Conservation (phyloP, 1,139 yeast genomes). For the Sugiyamaella novakii region DNA sequence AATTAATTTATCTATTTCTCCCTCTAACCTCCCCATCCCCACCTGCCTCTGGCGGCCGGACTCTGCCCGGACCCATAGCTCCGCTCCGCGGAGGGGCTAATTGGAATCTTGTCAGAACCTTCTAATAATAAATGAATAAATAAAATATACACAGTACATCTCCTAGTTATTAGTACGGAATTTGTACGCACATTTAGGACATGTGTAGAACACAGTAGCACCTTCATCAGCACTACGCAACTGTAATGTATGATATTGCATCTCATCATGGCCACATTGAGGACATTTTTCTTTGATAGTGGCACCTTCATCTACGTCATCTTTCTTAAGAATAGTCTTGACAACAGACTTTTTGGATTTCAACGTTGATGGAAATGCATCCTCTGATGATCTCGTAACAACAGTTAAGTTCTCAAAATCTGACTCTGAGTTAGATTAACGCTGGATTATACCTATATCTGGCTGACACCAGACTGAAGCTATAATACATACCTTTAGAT, state of each 20-base stretch:
- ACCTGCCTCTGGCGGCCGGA: neutral
- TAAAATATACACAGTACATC: conserved; percentile 8
- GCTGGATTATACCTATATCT: neutral
- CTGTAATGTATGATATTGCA: conserved; percentile 96
- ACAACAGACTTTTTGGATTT: conserved; percentile 84
- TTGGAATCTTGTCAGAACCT: too few relatives aligned
- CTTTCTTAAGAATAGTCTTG: conserved; percentile 74
- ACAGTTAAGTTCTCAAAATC: conserved; percentile 80
- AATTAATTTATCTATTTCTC: conserved; percentile 3
- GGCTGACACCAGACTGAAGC: neutral
- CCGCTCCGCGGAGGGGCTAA: neutral
- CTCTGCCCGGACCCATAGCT: conserved; percentile 2
- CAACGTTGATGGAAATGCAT: conserved; percentile 89
- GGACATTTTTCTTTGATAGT: conserved; percentile 97
- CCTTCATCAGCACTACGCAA: conserved; percentile 99
- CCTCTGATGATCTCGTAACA: conserved; percentile 79
- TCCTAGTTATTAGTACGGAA: conserved; percentile 78
- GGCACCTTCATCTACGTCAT: conserved; percentile 91
- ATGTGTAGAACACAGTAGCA: conserved; percentile 73
- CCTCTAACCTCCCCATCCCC: neutral
- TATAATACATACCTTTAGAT: conserved; percentile 38
- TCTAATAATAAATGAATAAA: conserved; percentile 1
- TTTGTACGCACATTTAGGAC: conserved; percentile 88
- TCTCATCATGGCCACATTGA: conserved; percentile 95
- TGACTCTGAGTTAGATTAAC: conserved; percentile 18